Percentiles rank a stretch among this genome's conserved stretches.
phyloP scores from a whole-genome alignment of 768 basidiomycete species.

The Tylopilus subfusipes region DNA sequence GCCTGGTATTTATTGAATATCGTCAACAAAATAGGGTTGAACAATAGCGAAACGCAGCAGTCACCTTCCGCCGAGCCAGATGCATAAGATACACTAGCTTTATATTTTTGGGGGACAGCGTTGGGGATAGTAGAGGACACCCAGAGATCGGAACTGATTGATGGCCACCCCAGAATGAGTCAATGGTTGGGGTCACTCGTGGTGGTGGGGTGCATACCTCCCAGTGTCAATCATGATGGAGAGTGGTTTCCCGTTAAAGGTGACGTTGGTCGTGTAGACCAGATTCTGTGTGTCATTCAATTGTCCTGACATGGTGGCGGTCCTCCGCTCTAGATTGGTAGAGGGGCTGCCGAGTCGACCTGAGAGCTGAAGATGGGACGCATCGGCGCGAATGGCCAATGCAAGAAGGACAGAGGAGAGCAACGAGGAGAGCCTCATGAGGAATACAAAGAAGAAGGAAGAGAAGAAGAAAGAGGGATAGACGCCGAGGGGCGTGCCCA shows the following conservation, averaged over 20 bases:
- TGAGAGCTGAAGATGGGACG: constrained; percentile 13
- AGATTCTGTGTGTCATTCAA: constrained; percentile 33
- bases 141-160: constrained; percentile 60
- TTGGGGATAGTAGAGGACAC: constrained; percentile 44
- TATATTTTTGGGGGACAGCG: constrained; percentile 37
- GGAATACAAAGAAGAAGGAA: neutral
- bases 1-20: constrained; percentile 23
- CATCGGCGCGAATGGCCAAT: constrained; percentile 2
- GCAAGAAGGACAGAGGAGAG: constrained; percentile 11
- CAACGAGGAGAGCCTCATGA: constrained; percentile 11
- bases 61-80: constrained; percentile 50
- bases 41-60: neutral
- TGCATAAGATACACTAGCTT: constrained; percentile 48
- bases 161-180: constrained; percentile 1
- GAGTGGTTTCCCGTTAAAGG: constrained; percentile 34
- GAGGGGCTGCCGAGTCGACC: constrained; percentile 12
- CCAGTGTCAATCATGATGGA: constrained; percentile 45
- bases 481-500: neutral
- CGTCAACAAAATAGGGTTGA: neutral
- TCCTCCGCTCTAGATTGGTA: constrained; percentile 21
- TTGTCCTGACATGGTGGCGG: constrained; percentile 26
- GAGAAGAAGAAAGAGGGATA: neutral
- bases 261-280: constrained; percentile 37
- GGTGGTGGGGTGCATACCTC: constrained; percentile 31
- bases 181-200: neutral